Evolutionary conservation across 2,329 filamentous ascomycete species (phyloP).

Genomic region (Diplodia sapinea): DNA sequence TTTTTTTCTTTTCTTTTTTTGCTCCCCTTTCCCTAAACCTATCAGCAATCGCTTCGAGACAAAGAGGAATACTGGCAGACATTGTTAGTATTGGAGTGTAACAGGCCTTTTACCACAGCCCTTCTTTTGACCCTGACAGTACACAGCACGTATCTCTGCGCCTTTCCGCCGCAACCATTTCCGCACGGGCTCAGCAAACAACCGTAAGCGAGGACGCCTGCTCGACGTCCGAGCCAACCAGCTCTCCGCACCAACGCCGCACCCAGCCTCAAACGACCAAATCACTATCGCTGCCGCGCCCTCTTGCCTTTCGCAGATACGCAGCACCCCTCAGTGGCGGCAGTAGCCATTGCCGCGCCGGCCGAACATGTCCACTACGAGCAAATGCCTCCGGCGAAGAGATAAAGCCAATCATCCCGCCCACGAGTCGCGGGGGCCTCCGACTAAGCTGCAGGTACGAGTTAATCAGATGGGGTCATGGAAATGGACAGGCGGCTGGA

Average conservation of each 20-base stretch:
- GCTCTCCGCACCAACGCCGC: slow-evolving; percentile 3
- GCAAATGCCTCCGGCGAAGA: slow-evolving; percentile 2
- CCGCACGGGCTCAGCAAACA: background rate
- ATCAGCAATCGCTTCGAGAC: too few relatives aligned
- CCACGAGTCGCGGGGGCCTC: slow-evolving; percentile 4
- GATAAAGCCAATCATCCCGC: slow-evolving; percentile 22
- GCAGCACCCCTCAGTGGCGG: background rate
- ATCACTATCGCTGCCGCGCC: slow-evolving; percentile 11
- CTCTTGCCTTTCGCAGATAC: background rate
- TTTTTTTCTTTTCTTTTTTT: background rate
- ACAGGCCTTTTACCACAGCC: too few relatives aligned
- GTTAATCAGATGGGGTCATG: slow-evolving; percentile 13
- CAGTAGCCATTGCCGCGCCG: slow-evolving; percentile 19
- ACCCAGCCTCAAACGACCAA: slow-evolving; percentile 7
- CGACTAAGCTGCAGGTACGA: slow-evolving; percentile 14
- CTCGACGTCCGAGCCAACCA: background rate
- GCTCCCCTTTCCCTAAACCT: too few relatives aligned
- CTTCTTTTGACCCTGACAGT: too few relatives aligned
- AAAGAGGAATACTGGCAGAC: too few relatives aligned
- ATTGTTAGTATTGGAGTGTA: too few relatives aligned
- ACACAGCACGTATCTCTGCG: background rate
- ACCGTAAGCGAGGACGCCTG: slow-evolving; percentile 7
- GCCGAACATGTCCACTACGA: background rate
- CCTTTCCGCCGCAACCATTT: too few relatives aligned
- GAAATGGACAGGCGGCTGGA: background rate